Evolutionary conservation across 2,329 filamentous ascomycete species (phyloP).

Genomic region (Talaromyces rugulosus): DNA sequence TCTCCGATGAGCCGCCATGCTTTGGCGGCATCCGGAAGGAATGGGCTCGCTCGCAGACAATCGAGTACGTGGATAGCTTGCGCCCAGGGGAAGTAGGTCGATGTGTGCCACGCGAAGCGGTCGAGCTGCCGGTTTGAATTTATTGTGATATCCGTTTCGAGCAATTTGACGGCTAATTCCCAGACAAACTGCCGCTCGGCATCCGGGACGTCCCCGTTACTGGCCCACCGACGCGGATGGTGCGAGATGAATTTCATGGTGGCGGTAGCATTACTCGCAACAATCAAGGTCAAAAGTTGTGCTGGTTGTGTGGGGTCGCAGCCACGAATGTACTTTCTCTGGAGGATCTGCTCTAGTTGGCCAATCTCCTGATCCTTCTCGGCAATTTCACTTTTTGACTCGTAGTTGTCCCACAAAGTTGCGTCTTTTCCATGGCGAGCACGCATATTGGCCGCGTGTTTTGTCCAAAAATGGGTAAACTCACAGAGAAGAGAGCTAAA

Average conservation of each 20-base stretch:
- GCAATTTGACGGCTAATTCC: background rate
- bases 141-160: background rate
- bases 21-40: background rate
- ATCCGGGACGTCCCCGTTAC: background rate
- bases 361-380: background rate
- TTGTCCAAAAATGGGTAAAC: background rate
- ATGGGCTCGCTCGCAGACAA: background rate
- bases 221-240: background rate
- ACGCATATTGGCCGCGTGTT: background rate
- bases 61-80: background rate
- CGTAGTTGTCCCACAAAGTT: background rate
- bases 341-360: background rate
- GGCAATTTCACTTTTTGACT: background rate
- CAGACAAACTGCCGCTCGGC: background rate
- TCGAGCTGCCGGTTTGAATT: background rate
- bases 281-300: background rate
- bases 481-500: constrained; percentile 5
- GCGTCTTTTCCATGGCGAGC: background rate
- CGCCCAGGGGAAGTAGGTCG: background rate
- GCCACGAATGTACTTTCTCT: background rate
- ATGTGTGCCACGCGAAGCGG: background rate
- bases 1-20: background rate
- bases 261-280: background rate
- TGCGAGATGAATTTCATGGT: background rate
- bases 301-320: background rate